Base-by-base conservation (phyloP, 2,329 filamentous ascomycete species). In the Colletotrichum lentis region DNA sequence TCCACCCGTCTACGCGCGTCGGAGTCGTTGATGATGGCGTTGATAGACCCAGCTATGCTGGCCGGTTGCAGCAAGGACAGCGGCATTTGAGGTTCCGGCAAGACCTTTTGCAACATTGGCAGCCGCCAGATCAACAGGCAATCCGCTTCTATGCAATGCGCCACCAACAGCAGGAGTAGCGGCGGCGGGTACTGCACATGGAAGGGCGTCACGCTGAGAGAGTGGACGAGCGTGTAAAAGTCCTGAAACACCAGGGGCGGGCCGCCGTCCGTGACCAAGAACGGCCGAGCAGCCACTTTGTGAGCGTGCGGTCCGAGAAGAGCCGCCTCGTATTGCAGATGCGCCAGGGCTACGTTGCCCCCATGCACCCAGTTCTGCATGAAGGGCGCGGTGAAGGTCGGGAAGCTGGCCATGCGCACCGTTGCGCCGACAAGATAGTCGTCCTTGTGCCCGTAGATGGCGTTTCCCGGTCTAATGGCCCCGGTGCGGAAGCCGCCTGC, bases 301-400 rank as follows among this genome's bases (percentile, higher is more conserved):
- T 74, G 70, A 4, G 69, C 74, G 52, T 79, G 76, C 20, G 77
- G 75, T 27, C 79, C 75, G 37, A 84, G 70, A 1, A 88, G 79
- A 6, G 82, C 82, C 20, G 81, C 79, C 74, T 87, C 85, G 73
- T 85, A 84, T 27, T 81, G 77, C 4, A 87, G 77, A 71, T 88
- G 85, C 5, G 81, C 84, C 20, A 86, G 75, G 11, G 85, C 83
- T 67, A 85, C 82, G 74, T 88, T 87, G 62, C 82, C 80, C 5
- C 78, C 80, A 69, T 82, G 78, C 54, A 85, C 81, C 72, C 83
- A 85, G 73, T 81, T 83, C 72, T 86, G 84, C 31, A 85, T 76
- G 35, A 82, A 75, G 18, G 80, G 78, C 5, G 74, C 72, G 31
- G 81, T 77, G 80, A 83, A 86, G 52, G 80, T 82, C 3, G 79